A percentile compares a stretch with the other conserved stretches of the same genome.
These are phyloP conservation scores for Poteriospumella lacustris DNA, from an alignment of 108 stramenopile species.

Conservation along the genomic window DNA sequence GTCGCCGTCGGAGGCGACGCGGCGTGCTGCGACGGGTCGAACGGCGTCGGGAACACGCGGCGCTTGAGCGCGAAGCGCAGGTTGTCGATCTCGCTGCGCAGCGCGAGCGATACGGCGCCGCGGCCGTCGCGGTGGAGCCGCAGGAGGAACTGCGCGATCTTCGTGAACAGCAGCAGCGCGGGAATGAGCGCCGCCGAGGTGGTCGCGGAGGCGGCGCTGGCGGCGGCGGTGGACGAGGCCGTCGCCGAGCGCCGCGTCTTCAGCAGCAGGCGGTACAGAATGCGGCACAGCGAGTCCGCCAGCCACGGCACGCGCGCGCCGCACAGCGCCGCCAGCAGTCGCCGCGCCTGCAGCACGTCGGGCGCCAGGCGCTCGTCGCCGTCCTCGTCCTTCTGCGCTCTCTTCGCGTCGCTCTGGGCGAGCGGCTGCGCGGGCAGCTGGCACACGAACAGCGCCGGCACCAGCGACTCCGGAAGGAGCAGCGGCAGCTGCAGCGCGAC, in stretches of 20 bases:
- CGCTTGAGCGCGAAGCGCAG: neutral
- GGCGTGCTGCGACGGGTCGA: neutral
- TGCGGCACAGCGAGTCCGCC: neutral
- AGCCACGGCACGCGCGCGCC: neutral
- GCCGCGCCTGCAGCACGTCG: neutral
- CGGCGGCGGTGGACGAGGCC: neutral
- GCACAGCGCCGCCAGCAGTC: neutral
- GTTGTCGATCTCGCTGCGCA: neutral
- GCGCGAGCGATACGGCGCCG: neutral
- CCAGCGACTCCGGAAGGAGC: neutral
- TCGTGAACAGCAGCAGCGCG: neutral
- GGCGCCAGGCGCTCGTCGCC: neutral
- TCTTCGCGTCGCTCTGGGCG: neutral
- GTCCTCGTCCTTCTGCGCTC: neutral
- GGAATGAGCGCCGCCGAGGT: neutral
- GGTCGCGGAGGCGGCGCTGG: neutral
- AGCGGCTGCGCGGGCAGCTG: neutral
- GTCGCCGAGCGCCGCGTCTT: too few relatives aligned
- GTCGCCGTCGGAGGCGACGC: neutral
- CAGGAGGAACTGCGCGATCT: neutral
- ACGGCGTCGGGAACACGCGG: neutral
- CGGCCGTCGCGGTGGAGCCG: neutral
- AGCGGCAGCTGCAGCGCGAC: neutral
- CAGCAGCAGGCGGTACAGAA: neutral
- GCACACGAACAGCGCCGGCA: neutral